Conservation (phyloP, 2,329 filamentous ascomycete genomes). For the Neofusicoccum kwambonambiense region DNA sequence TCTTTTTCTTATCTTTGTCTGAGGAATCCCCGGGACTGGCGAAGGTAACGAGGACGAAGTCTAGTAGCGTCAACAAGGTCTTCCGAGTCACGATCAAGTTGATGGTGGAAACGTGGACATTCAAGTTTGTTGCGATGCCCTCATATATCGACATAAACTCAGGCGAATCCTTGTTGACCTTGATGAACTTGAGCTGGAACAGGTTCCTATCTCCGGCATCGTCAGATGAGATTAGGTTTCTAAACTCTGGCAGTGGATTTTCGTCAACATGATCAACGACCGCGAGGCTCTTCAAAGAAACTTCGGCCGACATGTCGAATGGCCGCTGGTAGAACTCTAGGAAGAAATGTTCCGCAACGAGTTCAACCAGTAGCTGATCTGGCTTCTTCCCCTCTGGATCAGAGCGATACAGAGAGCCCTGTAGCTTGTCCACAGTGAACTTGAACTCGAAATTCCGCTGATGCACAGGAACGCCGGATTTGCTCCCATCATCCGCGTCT, state of each 20-base stretch:
- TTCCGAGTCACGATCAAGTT: slow-evolving; percentile 92
- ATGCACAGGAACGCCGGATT: slow-evolving; percentile 63
- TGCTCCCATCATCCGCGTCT: slow-evolving; percentile 59
- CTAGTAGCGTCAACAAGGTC: slow-evolving; percentile 85
- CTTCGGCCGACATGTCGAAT: slow-evolving; percentile 90
- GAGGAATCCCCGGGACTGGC: slow-evolving; percentile 58
- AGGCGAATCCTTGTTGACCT: slow-evolving; percentile 85
- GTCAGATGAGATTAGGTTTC: slow-evolving; percentile 94
- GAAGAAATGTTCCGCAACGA: slow-evolving; percentile 85
- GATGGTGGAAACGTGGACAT: slow-evolving; percentile 89
- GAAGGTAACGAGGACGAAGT: slow-evolving; percentile 93
- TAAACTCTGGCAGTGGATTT: slow-evolving; percentile 84
- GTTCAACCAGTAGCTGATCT: slow-evolving; percentile 82
- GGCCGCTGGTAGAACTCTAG: slow-evolving; percentile 84
- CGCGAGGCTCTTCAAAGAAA: slow-evolving; percentile 80
- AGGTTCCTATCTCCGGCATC: slow-evolving; percentile 69
- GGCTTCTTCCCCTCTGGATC: slow-evolving; percentile 73
- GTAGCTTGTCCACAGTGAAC: slow-evolving; percentile 90
- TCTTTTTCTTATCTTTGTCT: slow-evolving; percentile 20
- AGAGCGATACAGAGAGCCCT: slow-evolving; percentile 86
- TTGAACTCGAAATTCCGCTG: slow-evolving; percentile 95
- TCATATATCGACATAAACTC: slow-evolving; percentile 92
- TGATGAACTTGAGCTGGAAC: slow-evolving; percentile 83
- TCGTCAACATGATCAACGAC: slow-evolving; percentile 94
- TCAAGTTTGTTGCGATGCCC: slow-evolving; percentile 89